Conservation (phyloP, 768 basidiomycete genomes). For the Agrocybe pediades region DNA sequence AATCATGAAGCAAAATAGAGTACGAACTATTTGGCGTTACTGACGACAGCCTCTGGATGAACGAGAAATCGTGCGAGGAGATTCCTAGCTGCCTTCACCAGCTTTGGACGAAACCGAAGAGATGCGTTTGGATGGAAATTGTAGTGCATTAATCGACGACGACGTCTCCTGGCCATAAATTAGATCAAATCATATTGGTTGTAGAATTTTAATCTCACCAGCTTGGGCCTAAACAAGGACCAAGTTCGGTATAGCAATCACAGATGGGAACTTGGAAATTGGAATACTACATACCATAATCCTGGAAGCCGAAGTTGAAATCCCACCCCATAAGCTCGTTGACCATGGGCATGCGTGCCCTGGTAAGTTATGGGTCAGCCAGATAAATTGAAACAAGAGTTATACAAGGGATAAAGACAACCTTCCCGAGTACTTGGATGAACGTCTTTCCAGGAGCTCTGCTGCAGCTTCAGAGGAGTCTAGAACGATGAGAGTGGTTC, state of each 20-base stretch:
- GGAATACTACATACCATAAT: slow-evolving; percentile 9
- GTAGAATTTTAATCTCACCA: slow-evolving; percentile 7
- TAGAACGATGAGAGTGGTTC: slow-evolving; percentile 29
- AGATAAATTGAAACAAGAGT: background rate
- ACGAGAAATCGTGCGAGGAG: slow-evolving; percentile 33
- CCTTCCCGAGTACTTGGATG: slow-evolving; percentile 40
- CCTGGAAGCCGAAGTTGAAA: slow-evolving; percentile 20
- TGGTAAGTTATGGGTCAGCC: background rate
- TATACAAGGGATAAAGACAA: slow-evolving; percentile 1
- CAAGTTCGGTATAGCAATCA: background rate
- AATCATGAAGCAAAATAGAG: background rate
- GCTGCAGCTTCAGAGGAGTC: slow-evolving; percentile 36
- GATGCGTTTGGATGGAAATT: slow-evolving; percentile 17
- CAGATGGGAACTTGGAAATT: background rate
- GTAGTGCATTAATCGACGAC: slow-evolving; percentile 18
- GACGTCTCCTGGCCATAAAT: slow-evolving; percentile 7
- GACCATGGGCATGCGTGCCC: slow-evolving; percentile 22
- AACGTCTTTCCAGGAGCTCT: slow-evolving; percentile 46
- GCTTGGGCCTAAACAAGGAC: slow-evolving; percentile 12
- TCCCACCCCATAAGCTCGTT: slow-evolving; percentile 26
- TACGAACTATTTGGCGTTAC: slow-evolving; percentile 37
- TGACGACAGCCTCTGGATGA: slow-evolving; percentile 30
- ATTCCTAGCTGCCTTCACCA: slow-evolving; percentile 28
- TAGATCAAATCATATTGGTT: background rate
- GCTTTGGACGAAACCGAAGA: slow-evolving; percentile 25